Evolutionary conservation across 768 basidiomycete species (phyloP).

Genomic region (Lactifluus volemus): DNA sequence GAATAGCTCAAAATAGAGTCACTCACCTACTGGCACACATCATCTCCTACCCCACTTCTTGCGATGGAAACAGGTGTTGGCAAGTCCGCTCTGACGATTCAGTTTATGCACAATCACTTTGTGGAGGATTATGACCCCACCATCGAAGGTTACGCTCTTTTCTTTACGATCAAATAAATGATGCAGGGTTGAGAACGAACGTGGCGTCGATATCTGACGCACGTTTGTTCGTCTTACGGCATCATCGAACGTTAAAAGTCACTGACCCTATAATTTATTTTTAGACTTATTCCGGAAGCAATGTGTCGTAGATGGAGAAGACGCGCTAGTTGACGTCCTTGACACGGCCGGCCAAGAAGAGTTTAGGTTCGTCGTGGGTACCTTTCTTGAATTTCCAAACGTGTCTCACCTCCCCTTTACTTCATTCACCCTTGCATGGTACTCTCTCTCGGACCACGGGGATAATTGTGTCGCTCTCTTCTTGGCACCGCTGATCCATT

Average conservation of each 20-base stretch:
- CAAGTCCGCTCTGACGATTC: constrained; percentile 92
- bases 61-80: constrained; percentile 41
- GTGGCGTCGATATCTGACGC: neutral
- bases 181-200: neutral
- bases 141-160: constrained; percentile 61
- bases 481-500: no score
- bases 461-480: neutral
- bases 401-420: no score
- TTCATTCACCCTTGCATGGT: no score
- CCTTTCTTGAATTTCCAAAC: neutral
- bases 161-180: no score
- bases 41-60: no score
- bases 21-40: no score
- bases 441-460: neutral
- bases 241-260: neutral
- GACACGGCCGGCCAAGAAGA: constrained; percentile 98
- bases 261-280: neutral
- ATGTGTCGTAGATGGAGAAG: constrained; percentile 93
- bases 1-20: no score
- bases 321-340: constrained; percentile 91
- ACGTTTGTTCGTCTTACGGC: constrained; percentile 15
- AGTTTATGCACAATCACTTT: constrained; percentile 94
- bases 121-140: constrained; percentile 93
- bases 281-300: constrained; percentile 96
- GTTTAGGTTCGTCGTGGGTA: constrained; percentile 63